Conservation (phyloP, 2,329 filamentous ascomycete species). For the Sporothrix humicola region DNA sequence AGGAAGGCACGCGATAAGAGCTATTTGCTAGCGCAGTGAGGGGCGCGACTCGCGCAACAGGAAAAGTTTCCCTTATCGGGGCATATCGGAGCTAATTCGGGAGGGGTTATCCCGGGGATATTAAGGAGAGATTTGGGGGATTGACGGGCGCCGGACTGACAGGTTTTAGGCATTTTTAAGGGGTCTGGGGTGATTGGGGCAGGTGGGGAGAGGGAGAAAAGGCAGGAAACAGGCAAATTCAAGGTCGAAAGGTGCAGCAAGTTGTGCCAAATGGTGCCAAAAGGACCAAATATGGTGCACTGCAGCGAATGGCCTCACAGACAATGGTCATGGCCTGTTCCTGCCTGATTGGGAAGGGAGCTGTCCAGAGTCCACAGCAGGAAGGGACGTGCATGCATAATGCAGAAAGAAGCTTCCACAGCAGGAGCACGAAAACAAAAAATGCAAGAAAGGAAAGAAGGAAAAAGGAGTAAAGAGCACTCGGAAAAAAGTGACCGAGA, state of each 20-base stretch:
- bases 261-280: not conserved
- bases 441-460: not conserved
- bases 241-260: not conserved
- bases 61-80: slow-evolving; percentile 31
- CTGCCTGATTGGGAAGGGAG: slow-evolving; percentile 27
- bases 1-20: slow-evolving; percentile 21
- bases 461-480: not conserved
- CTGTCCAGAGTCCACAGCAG: slow-evolving; percentile 22
- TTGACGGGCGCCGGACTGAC: not conserved
- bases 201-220: not conserved
- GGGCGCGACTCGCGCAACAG: slow-evolving; percentile 12
- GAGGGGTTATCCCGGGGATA: slow-evolving; percentile 19
- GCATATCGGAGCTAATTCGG: slow-evolving; percentile 36
- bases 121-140: not conserved
- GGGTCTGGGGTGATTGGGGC: slow-evolving; percentile 31
- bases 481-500: slow-evolving; percentile 11
- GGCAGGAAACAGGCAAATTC: not conserved
- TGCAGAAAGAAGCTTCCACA: not conserved
- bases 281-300: too few relatives aligned
- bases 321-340: slow-evolving; percentile 34
- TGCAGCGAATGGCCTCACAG: slow-evolving; percentile 35
- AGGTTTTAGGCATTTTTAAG: slow-evolving; percentile 21
- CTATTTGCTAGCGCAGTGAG: slow-evolving; percentile 26
- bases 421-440: slow-evolving; percentile 12
- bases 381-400: slow-evolving; percentile 31